Base-by-base conservation (phyloP, 495 filamentous ascomycete species). In the Rusavskia elegans region DNA sequence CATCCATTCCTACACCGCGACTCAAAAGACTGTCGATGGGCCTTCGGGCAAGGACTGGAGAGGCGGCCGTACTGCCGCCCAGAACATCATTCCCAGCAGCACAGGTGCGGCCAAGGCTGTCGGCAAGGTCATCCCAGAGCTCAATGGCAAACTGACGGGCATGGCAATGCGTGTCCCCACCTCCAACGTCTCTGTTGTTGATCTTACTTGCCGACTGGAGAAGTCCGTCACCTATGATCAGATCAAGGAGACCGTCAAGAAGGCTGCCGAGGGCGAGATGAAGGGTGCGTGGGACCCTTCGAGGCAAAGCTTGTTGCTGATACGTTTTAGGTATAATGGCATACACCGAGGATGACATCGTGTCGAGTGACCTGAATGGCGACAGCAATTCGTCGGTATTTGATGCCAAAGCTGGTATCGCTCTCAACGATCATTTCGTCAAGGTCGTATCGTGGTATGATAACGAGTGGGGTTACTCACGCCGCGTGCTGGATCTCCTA, bases 81-180 rank as follows among this genome's bases (percentile, higher is more conserved):
- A 94, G 79, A 98, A 98, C 82, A 98, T 98, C 80, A 98, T 98
- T 65, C 92, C 92, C 69, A 87, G 81, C 81, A 95, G 88, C 80
- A 98, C 92, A 57, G 92, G 92, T 81, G 92, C 92, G 69, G 92
- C 92, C 65, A 98, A 98, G 85, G 92, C 92, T 66, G 92, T 98
- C 74, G 92, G 92, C 74, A 98, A 98, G 81, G 92, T 98, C 72
- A 97, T 98, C 62, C 92, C 92, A 52, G 70, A 77, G 53, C 79
- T 98, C 55, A 97, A 98, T 74, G 92, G 92, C 80, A 98, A 98
- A 84, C 87, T 98, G 58, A 98, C 92, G 59, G 92, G 92, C 72
- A 95, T 98, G 92, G 75, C 93, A 62, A 89, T 98, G 85, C 92
- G 92, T 83, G 90, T 98, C 44, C 92, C 92, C 51, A 97, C 92